Evolutionary conservation across 192 early-diverging fungal genomes (phyloP), one percentile per base, ranked within the genome.

Genomic region (Geranomyces michiganensis): DNA sequence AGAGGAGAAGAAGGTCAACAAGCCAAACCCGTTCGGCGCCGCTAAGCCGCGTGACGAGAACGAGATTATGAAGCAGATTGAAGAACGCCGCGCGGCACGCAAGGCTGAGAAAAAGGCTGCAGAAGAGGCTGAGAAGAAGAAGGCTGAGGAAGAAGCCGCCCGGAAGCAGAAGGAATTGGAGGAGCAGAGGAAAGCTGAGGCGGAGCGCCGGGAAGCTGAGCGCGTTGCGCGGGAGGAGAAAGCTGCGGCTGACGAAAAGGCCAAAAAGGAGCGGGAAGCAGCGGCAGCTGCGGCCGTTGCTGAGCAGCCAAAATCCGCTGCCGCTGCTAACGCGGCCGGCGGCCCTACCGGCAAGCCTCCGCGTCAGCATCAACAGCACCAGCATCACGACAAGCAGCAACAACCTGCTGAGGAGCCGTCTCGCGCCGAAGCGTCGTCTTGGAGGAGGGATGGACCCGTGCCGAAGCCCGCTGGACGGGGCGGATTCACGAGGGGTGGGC

Each of bases 1-100:
- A n/a, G 65, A 51, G 0, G 69, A 71, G 30, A 71, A 70, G 21
- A 66, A 70, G 60, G 81, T 75, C 47, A 65, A 72, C 27, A 85
- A 85, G 70, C n/a, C 79, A 12, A 85, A 87, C 58, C 86, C 86
- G 27, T 87, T 87, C 64, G 86, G 86, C 56, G 70, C 67, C 14
- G 86, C 86, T 51, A 65, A 70, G 22, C 78, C 86, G 14, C 76
- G 82, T 59, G 86, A 87, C 70, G 82, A 87, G 47, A 62, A 67
- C 30, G 86, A 74, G 22, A 79, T 85, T 58, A 78, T 83, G 74
- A 68, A 76, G 13, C 69, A 78, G 31, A 59, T 85, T 22, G 86
- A 88, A 68, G 86, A 85, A 66, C 70, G 82, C 45, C 79, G 73
- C 29, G 32, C 31, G 32, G 61, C 72, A 48, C 71, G 78, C 33